These are phyloP conservation scores for Boletus semigastroideus DNA, from an alignment of 1,284 basidiomycete species.

Conservation along the genomic window DNA sequence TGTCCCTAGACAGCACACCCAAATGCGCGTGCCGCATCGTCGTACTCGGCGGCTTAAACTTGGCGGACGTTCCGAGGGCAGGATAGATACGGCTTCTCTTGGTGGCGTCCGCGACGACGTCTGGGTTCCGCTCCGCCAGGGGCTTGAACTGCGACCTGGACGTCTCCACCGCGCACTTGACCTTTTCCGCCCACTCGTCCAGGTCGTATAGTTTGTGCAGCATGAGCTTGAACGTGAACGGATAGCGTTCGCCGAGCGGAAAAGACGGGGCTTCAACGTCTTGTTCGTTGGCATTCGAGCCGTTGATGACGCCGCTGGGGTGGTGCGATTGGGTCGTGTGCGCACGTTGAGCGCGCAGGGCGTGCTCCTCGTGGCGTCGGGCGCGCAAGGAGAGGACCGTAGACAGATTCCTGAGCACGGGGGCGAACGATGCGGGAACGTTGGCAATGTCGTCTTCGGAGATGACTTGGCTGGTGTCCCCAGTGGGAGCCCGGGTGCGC, in stretches of 20 bases:
- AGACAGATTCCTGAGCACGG: conserved; percentile 45
- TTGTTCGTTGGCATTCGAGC: conserved; percentile 4
- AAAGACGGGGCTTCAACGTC: conserved; percentile 39
- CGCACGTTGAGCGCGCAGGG: conserved; percentile 8
- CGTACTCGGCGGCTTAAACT: conserved; percentile 10
- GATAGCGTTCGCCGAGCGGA: conserved; percentile 44
- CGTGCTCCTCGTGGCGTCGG: conserved; percentile 14
- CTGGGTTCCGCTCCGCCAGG: conserved; percentile 39
- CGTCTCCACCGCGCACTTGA: conserved; percentile 51
- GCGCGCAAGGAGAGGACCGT: conserved; percentile 38
- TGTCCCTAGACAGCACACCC: conserved; percentile 7
- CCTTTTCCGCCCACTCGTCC: conserved; percentile 59
- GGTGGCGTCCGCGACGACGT: conserved; percentile 15
- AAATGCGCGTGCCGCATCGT: background rate
- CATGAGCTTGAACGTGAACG: conserved; percentile 66
- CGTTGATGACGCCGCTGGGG: conserved; percentile 16
- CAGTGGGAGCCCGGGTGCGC: conserved; percentile 30
- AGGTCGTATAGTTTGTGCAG: conserved; percentile 61
- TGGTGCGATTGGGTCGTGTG: conserved; percentile 25
- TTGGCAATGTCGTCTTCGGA: conserved; percentile 35
- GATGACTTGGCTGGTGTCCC: conserved; percentile 14
- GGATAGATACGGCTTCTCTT: conserved; percentile 30
- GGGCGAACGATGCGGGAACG: conserved; percentile 45
- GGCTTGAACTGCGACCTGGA: conserved; percentile 56
- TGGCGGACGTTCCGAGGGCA: conserved; percentile 15